These are phyloP conservation scores for Tripterygium wilfordii DNA, from an alignment of 177 flowering plant species.

Conservation along the genomic window DNA sequence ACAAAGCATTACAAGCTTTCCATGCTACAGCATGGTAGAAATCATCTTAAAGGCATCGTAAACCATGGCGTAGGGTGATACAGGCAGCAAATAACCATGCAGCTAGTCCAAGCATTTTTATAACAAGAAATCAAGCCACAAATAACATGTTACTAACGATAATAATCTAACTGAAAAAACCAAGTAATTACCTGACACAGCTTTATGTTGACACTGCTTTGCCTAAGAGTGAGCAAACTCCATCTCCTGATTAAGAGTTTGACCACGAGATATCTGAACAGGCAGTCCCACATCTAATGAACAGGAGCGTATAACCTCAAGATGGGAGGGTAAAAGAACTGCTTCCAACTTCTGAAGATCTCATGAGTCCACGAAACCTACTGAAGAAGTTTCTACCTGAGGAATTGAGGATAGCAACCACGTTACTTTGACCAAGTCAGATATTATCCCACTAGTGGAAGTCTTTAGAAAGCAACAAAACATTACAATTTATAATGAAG, in stretches of 20 bases:
- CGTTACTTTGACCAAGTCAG: neutral
- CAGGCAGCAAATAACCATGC: no score
- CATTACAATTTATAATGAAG: neutral
- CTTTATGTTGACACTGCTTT: constrained; percentile 79
- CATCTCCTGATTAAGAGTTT: constrained; percentile 83
- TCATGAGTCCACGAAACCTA: constrained; percentile 75
- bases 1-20: no score
- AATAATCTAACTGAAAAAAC: neutral
- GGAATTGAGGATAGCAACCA: constrained; percentile 4
- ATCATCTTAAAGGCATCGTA: no score
- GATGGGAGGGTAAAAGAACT: constrained; percentile 84
- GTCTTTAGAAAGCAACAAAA: neutral
- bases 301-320: constrained; percentile 67
- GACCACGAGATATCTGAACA: no score
- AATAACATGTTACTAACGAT: no score
- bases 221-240: constrained; percentile 94
- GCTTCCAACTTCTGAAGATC: constrained; percentile 95
- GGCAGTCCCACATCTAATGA: no score
- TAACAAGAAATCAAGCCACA: no score
- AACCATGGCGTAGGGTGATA: no score
- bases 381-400: constrained; percentile 81
- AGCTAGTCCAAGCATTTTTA: no score
- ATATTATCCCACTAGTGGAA: neutral
- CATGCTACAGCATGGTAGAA: no score
- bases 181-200: constrained; percentile 71